phyloP scores from a whole-genome alignment of 2,329 filamentous ascomycete species.

The Aspergillus sp. region DNA sequence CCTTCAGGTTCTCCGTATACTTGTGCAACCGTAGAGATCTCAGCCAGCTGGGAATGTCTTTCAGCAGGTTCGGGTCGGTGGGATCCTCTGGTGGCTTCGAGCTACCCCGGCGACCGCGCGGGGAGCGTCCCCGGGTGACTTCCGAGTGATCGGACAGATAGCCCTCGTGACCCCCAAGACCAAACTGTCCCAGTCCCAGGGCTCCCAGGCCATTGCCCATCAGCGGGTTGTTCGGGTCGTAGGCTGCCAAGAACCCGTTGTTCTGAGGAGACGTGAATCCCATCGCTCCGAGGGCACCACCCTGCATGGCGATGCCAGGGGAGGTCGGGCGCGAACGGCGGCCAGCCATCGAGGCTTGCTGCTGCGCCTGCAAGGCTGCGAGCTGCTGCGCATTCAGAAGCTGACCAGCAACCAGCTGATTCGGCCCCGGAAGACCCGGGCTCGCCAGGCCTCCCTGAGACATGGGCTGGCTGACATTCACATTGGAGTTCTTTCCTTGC shows the following conservation, averaged over 20 bases:
- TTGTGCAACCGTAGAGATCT: slow-evolving; percentile 94
- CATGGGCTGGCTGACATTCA: slow-evolving; percentile 55
- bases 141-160: slow-evolving; percentile 95
- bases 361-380: slow-evolving; percentile 72
- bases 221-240: slow-evolving; percentile 68
- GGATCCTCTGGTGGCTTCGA: slow-evolving; percentile 98
- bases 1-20: slow-evolving; percentile 97
- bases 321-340: slow-evolving; percentile 85
- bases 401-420: slow-evolving; percentile 84
- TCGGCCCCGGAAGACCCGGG: slow-evolving; percentile 65
- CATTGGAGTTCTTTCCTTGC: slow-evolving; percentile 40
- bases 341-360: slow-evolving; percentile 54
- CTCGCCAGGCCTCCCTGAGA: slow-evolving; percentile 62
- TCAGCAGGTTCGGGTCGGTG: slow-evolving; percentile 81
- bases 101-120: slow-evolving; percentile 85
- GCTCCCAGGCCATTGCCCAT: slow-evolving; percentile 69
- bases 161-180: slow-evolving; percentile 69
- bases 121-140: slow-evolving; percentile 84
- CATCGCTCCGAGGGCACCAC: slow-evolving; percentile 58
- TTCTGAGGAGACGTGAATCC: slow-evolving; percentile 85
- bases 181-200: slow-evolving; percentile 70
- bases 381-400: slow-evolving; percentile 82
- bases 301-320: slow-evolving; percentile 79
- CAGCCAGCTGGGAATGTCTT: slow-evolving; percentile 95
- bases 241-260: slow-evolving; percentile 89